Base-by-base conservation (phyloP, 2,329 filamentous ascomycete genomes). In the Daldinia eschscholtzii region DNA sequence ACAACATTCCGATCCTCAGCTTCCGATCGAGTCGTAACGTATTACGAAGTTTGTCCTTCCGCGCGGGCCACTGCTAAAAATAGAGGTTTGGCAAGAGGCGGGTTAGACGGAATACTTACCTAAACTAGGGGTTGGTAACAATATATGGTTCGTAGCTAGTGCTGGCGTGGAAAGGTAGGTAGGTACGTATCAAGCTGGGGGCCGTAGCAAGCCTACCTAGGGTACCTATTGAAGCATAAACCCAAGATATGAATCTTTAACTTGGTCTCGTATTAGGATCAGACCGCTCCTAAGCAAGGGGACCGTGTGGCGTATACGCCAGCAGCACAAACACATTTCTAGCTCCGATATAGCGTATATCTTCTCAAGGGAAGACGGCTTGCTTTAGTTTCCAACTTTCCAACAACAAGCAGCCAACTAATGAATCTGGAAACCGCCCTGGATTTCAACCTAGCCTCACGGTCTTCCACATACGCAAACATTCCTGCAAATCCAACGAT, bases 401-500 rank as follows among this genome's bases (percentile, higher is more conserved):
- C 10, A 48, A 6, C 6, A 48, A 26, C 23, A 48, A 28, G 28
- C 23, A 1, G 44, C 7, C 33, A 35, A 35, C 7, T 9, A 35
- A 9, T 3, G 13, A 15, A 28, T n/a, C 1, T n/a, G 6, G 6
- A 28, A 6, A 48, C 6, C 10, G 13, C 23, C 23, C 12, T 28
- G 15, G 26, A 9, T 18, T 26, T 70, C 64, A 86, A 4, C 86
- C 86, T 12, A 88, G 75, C 52, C 86, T 78, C 9, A 88, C 84
- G 59, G 81, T 83, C 69, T 80, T 83, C 86, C 86, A 88, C 75
- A 87, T 81, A 13, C 81, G 74, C 70, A 88, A 70, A 62, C 85
- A 87, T 70, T 88, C 86, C 74, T 87, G 86, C 74, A 88, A 72
- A 57, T 88, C 86, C 77, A 83, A 80, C 3, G 83, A 79, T 61